Conservation (phyloP, 1,139 yeast species). For the Geotrichum bryndzae region DNA sequence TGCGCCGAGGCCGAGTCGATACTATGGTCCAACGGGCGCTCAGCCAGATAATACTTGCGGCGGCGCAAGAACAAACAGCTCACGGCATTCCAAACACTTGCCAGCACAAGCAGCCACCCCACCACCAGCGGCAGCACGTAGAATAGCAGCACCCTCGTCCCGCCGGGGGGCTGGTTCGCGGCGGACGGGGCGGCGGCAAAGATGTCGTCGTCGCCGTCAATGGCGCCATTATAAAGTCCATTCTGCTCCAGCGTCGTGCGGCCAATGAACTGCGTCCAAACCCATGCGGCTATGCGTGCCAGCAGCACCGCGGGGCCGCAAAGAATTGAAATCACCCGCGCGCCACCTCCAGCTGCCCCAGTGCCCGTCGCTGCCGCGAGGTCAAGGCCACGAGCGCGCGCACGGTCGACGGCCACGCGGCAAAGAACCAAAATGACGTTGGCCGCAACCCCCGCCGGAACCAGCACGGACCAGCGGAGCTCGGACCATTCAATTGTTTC, state of each 20-base stretch:
- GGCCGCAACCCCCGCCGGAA: conserved; percentile 44
- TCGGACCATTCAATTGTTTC: conserved; percentile 63
- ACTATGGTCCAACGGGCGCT: conserved; percentile 33
- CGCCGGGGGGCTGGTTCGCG: background rate
- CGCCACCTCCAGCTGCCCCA: no score
- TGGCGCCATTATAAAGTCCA: background rate
- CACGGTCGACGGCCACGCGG: conserved; percentile 19
- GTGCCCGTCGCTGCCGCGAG: no score
- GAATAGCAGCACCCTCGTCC: background rate
- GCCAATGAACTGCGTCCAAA: background rate
- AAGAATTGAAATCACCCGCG: no score
- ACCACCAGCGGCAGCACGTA: background rate
- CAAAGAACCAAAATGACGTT: conserved; percentile 30
- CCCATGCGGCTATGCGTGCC: background rate
- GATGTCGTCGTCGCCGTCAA: background rate
- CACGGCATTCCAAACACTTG: conserved; percentile 18
- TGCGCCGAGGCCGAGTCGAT: conserved; percentile 41
- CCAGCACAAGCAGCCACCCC: conserved; percentile 18
- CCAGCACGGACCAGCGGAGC: conserved; percentile 42
- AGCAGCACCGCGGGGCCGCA: background rate
- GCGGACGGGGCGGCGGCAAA: background rate
- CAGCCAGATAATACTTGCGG: conserved; percentile 40
- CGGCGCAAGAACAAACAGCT: conserved; percentile 20
- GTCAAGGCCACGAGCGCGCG: background rate
- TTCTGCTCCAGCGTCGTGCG: background rate